Base-by-base conservation (phyloP, 352 stramenopile species). In the Pythium grandisporangium region DNA sequence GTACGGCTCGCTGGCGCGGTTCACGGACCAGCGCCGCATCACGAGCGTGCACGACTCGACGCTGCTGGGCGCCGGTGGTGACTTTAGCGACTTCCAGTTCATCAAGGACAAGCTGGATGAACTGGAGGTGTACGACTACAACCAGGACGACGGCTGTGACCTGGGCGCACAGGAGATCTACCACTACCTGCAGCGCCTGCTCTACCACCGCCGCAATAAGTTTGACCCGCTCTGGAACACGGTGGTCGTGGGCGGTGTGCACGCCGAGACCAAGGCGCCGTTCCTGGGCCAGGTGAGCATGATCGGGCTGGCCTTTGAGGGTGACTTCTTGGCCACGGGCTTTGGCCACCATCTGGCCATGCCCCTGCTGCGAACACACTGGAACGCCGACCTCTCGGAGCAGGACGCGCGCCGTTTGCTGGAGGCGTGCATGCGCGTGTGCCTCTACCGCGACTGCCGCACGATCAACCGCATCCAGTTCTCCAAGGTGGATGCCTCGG, bases 141-240 rank as follows among this genome's bases (percentile, higher is more conserved):
- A 97, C 63, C 85, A 95, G 33, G 83, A 97, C 48, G 95, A 98
- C 49, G 93, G 85, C 22, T 96, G 96, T 42, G 87, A 97, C 30
- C 78, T 96, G 51, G 96, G 69, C 33, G 90, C 96, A 25, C 76
- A 80, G 23, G 90, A 98, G 63, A 81, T 98, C 25, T 98, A 96
- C 68, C 93, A 96, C 62, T 98, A 98, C 67, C 64, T 99, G 24
- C 78, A 97, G 45, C 93, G 95, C 19, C 84, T 99, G 45, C 78
- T 99, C 68, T 99, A 99, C 81, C 90, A 98, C 62, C 84, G 95
- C 53, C 84, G 96, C 57, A 98, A 97, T 68, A 98, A 98, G 58
- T 97, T 98, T 58, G 96, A 99, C 67, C 96, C 96, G 32, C 80
- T 98, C 21, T 99, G 96, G 96, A 99, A 99, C 75, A 96, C 95